These are phyloP conservation scores for Phytomonas francai DNA, from an alignment of 208 protist species.

Conservation along the genomic window DNA sequence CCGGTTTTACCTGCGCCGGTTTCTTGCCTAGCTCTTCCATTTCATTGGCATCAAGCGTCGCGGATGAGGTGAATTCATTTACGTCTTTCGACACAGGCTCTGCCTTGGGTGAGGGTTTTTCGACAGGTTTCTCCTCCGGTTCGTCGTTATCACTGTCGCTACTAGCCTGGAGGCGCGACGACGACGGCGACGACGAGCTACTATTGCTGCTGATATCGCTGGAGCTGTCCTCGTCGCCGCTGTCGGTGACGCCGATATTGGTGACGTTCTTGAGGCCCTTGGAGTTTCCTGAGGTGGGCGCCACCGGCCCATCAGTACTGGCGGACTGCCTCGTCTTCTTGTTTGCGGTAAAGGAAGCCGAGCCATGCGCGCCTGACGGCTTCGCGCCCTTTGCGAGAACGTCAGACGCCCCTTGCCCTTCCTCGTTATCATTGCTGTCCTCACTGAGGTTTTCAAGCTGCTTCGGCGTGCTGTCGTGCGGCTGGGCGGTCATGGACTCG, in stretches of 20 bases:
- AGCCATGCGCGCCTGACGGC: background rate
- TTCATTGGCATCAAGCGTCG: constrained; percentile 6
- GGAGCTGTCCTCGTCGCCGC: constrained; percentile 16
- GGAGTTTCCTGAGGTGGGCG: background rate
- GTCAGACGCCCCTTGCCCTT: background rate
- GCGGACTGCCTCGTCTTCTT: background rate
- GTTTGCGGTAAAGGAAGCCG: background rate
- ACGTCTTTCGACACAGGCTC: too few relatives aligned
- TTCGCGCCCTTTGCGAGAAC: background rate
- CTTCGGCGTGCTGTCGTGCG: constrained; percentile 17
- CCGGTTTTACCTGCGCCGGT: constrained; percentile 3
- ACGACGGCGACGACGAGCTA: constrained; percentile 18
- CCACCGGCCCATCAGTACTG: background rate
- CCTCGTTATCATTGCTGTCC: constrained; percentile 20
- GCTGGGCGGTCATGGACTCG: background rate
- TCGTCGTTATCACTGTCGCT: constrained; percentile 7
- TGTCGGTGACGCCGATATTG: constrained; percentile 28
- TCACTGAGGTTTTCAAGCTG: constrained; percentile 24
- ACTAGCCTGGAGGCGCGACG: constrained; percentile 6
- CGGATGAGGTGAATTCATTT: background rate
- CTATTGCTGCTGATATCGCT: constrained; percentile 6
- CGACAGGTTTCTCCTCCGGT: background rate
- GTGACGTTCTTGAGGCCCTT: constrained; percentile 8
- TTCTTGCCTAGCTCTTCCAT: constrained; percentile 5
- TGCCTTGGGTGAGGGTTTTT: background rate